A percentile compares a stretch with the other conserved stretches of the same genome.
Conservation (phyloP, 345 rosid species). For the Abelmoschus esculentus region DNA sequence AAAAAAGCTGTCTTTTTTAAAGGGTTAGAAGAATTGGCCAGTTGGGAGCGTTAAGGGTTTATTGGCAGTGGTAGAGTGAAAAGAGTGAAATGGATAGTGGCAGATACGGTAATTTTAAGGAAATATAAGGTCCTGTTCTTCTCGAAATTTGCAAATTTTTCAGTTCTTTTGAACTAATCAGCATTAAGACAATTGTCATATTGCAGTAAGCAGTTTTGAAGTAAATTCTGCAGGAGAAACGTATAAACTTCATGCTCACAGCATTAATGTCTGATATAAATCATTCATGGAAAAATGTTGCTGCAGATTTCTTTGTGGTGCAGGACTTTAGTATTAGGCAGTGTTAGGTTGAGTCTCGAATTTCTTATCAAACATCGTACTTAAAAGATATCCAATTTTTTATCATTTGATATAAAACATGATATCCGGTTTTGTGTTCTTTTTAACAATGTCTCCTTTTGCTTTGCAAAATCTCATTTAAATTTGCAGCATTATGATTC, state of each 20-base stretch:
- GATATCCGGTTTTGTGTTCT: too few relatives aligned
- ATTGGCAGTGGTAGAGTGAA: slow-evolving; percentile 8
- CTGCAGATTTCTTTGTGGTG: too few relatives aligned
- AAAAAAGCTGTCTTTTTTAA: background rate
- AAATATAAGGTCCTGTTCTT: slow-evolving; percentile 29
- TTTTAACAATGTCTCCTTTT: background rate
- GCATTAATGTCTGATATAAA: too few relatives aligned
- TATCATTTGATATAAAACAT: too few relatives aligned
- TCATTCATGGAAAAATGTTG: too few relatives aligned
- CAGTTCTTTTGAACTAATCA: background rate
- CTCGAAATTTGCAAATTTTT: background rate
- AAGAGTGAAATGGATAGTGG: slow-evolving; percentile 15
- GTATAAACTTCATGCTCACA: too few relatives aligned
- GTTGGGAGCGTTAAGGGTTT: slow-evolving; percentile 3
- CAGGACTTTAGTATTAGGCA: too few relatives aligned
- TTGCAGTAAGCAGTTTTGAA: background rate
- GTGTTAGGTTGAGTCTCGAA: too few relatives aligned
- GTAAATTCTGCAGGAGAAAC: too few relatives aligned
- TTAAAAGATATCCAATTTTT: too few relatives aligned
- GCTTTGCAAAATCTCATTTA: background rate
- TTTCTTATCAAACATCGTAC: too few relatives aligned
- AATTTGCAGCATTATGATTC: background rate
- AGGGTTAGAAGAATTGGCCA: background rate
- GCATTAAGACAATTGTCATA: background rate
- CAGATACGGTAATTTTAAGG: slow-evolving; percentile 29